phyloP scores from a whole-genome alignment of 371 early-diverging fungal genomes.

The Syncephalis plumigaleata region DNA sequence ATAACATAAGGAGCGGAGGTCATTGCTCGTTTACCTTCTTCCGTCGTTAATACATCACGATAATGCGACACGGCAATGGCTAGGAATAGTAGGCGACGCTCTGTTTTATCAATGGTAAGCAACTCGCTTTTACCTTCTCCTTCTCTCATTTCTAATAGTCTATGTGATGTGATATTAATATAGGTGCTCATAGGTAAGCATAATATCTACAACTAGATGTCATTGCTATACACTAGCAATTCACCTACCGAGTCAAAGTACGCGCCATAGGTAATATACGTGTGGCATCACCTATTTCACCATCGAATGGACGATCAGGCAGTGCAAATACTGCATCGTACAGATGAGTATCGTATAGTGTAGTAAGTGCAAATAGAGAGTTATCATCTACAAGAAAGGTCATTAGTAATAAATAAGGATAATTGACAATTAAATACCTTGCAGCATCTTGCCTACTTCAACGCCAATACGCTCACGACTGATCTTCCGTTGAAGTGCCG shows the following conservation, averaged over 20 bases:
- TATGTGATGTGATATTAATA: no score
- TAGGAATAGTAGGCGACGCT: no score
- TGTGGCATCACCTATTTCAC: constrained; percentile 11
- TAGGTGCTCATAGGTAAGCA: no score
- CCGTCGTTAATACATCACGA: not conserved
- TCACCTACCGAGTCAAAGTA: constrained; percentile 23
- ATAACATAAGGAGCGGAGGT: constrained; percentile 12
- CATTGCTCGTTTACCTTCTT: constrained; percentile 9
- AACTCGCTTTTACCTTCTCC: no score
- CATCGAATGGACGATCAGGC: constrained; percentile 16
- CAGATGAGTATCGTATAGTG: constrained; percentile 25
- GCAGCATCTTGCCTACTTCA: constrained; percentile 93
- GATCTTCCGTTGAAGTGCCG: constrained; percentile 68
- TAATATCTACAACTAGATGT: no score
- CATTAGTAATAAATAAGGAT: not conserved
- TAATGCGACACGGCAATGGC: no score
- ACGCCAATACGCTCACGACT: constrained; percentile 89
- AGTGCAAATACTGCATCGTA: constrained; percentile 33
- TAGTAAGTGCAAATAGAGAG: constrained; percentile 27
- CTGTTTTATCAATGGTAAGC: no score
- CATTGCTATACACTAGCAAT: constrained; percentile 2
- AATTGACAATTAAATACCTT: constrained; percentile 20
- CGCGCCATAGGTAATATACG: constrained; percentile 22
- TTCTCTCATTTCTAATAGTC: no score
- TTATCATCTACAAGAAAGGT: constrained; percentile 5